These are phyloP conservation scores for Micractinium conductrix DNA, from an alignment of 139 green algal genomes.

Conservation along the genomic window DNA sequence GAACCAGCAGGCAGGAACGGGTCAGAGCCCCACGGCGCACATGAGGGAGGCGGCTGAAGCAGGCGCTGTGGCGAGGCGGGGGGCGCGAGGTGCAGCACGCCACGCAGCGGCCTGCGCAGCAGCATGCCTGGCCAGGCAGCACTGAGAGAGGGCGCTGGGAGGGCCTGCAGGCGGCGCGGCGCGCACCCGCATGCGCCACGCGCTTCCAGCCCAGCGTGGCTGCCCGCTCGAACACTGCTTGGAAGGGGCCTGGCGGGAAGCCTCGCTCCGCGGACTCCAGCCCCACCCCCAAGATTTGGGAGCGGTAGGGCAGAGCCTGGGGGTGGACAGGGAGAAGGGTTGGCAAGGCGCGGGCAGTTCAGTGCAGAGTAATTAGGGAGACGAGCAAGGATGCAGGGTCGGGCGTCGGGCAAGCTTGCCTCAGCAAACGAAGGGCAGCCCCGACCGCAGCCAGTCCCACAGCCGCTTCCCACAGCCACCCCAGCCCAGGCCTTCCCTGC, in stretches of 20 bases:
- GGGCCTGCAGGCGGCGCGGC: too few relatives aligned
- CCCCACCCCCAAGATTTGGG: constrained; percentile 55
- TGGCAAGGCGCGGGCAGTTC: background rate
- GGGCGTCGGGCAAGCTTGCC: too few relatives aligned
- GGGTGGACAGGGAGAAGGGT: background rate
- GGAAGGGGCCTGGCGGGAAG: constrained; percentile 38
- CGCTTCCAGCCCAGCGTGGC: constrained; percentile 37
- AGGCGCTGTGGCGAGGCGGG: too few relatives aligned
- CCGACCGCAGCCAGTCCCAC: too few relatives aligned
- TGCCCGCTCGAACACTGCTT: constrained; percentile 35
- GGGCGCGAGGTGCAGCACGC: too few relatives aligned
- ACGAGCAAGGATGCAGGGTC: too few relatives aligned
- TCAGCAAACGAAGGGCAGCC: too few relatives aligned
- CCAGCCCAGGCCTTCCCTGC: background rate
- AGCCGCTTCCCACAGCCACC: background rate
- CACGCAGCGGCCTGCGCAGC: too few relatives aligned
- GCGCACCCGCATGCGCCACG: constrained; percentile 60
- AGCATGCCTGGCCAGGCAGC: background rate
- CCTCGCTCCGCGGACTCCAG: constrained; percentile 59
- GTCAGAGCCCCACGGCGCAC: background rate
- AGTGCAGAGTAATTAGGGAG: too few relatives aligned
- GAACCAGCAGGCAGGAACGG: background rate
- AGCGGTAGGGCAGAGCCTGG: constrained; percentile 51
- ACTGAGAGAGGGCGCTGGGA: too few relatives aligned
- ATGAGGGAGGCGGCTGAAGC: too few relatives aligned